Conservation (phyloP, 2,329 filamentous ascomycete species). For the Beauveria australis region DNA sequence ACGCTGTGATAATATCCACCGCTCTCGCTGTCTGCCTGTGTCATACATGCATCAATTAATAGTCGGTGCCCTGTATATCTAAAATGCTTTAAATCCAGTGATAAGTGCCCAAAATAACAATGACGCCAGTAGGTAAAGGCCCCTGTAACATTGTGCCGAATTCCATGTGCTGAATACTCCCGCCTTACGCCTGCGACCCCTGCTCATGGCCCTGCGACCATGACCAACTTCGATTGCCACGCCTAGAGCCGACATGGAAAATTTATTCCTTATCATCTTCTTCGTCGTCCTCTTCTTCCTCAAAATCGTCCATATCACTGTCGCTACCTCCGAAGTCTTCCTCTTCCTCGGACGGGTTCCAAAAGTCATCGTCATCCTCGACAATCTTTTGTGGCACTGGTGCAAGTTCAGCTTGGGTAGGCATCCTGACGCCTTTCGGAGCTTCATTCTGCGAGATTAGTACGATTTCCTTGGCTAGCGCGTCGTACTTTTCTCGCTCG, state of each 20-base stretch:
- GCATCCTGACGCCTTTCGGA: constrained; percentile 73
- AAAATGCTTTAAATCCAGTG: constrained; percentile 6
- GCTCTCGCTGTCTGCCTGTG: background rate
- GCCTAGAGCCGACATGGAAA: constrained; percentile 14
- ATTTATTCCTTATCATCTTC: constrained; percentile 48
- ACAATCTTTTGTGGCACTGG: constrained; percentile 51
- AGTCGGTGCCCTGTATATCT: constrained; percentile 3
- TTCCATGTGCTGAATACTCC: background rate
- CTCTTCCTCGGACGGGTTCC: constrained; percentile 68
- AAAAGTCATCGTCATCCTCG: constrained; percentile 72
- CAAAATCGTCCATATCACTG: constrained; percentile 54
- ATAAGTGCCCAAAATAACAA: background rate
- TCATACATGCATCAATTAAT: background rate
- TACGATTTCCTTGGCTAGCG: constrained; percentile 60
- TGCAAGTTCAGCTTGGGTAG: constrained; percentile 57
- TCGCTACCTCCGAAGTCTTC: constrained; percentile 73
- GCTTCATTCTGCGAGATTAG: constrained; percentile 71
- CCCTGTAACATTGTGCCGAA: background rate
- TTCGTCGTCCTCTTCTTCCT: constrained; percentile 49
- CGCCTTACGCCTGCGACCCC: background rate
- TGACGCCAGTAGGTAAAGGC: background rate
- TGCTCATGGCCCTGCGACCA: background rate
- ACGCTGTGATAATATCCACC: background rate
- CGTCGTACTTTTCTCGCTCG: constrained; percentile 59
- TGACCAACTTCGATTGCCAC: background rate